Base-by-base conservation (phyloP, 176 grass and related monocot genomes). In the Carex pumila region DNA sequence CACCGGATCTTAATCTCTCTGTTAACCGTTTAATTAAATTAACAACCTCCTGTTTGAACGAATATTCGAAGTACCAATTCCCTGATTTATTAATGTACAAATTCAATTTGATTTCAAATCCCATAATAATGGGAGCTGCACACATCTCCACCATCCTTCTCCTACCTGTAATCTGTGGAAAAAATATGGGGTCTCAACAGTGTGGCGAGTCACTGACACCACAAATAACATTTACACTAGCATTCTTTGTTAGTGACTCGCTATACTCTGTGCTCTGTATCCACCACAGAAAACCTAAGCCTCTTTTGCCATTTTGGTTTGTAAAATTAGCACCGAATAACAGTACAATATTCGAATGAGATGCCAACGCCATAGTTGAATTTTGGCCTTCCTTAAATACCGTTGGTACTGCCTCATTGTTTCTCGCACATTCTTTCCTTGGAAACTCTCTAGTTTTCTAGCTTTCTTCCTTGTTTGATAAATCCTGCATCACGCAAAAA, bases 291-390 rank as follows among this genome's bases (percentile, higher is more conserved):
- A 15, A 76, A 55, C 12, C 31, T 12, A 30, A 17, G 12, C 72
- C 1, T 53, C 3, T 29, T 4, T 49, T 21, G n/a, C 11, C 3
- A 53, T 52, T 74, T 74, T 21, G 45, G 29, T 74, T 53, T 74
- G 71, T 50, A 50, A 50, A 74, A 74, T 74, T 74, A 15, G 71
- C 71, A 74, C 43, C 71, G 69, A 74, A 25, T 74, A 52, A 74
- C 41, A 13, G 71, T 15, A 29, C 71, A 76, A 87, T 69, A 73
- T 85, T 80, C 88, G 69, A 80, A 80, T 70, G 60, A 54, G 52
- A 41, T 87, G 19, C 80, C 36, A 66, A 41, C 81, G 15, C 80
- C 18, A 82, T 73, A 4, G 36, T 37, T 37, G 36, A 4, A 13
- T 85, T 67, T 81, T 49, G 36, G 36, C 76, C 59, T 55, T 45